phyloP scores from a whole-genome alignment of 2,329 filamentous ascomycete genomes.

The Pseudopyrenochaeta lycopersici region DNA sequence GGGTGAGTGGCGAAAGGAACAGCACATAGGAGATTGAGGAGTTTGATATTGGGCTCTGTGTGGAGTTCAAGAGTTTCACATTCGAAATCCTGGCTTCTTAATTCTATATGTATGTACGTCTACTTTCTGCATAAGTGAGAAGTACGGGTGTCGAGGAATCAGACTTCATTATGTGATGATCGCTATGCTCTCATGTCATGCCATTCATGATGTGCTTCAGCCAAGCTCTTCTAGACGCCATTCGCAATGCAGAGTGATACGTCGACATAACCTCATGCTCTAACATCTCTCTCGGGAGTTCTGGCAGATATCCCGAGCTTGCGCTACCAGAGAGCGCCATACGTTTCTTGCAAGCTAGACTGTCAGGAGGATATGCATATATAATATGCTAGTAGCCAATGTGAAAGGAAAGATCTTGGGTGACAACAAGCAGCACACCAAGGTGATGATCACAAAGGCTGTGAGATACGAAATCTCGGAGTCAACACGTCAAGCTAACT shows the following conservation, averaged over 20 bases:
- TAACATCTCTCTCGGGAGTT: neutral
- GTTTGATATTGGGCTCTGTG: neutral
- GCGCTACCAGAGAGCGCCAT: too few species aligned
- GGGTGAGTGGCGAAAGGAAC: too few species aligned
- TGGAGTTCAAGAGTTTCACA: neutral
- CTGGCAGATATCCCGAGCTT: neutral
- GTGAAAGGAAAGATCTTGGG: neutral
- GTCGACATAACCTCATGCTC: neutral
- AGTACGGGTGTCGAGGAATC: too few species aligned
- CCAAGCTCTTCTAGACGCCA: neutral
- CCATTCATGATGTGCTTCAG: neutral
- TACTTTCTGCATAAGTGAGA: too few species aligned
- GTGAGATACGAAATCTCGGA: neutral
- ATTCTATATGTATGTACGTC: too few species aligned
- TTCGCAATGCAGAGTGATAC: neutral
- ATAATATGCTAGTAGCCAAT: neutral
- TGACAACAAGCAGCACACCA: neutral
- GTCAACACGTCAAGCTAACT: neutral
- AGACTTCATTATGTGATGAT: slow-evolving; percentile 10
- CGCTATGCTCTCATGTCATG: slow-evolving; percentile 6
- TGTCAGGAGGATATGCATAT: too few species aligned
- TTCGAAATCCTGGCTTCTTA: too few species aligned
- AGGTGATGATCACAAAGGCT: neutral
- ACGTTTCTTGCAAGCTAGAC: too few species aligned
- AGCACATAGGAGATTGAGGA: too few species aligned